Percentiles rank a stretch among this genome's conserved stretches.
Evolutionary conservation across 352 stramenopile species (phyloP).

Genomic region (Globisporangium nagaii): DNA sequence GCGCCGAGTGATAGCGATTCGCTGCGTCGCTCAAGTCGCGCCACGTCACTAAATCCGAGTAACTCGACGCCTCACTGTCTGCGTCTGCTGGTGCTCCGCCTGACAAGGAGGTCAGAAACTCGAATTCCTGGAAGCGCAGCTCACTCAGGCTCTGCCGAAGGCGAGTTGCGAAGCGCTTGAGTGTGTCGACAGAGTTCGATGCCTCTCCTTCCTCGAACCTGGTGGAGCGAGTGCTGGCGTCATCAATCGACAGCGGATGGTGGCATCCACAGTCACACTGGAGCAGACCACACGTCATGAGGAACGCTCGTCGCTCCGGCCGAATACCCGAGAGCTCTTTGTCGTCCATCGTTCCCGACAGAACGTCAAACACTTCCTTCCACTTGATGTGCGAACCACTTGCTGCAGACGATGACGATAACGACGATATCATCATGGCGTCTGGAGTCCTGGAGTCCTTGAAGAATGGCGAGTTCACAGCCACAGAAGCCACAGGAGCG

Average conservation of each 20-base stretch:
- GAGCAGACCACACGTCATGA: constrained; percentile 5
- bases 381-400: constrained; percentile 2
- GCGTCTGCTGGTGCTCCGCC: not conserved
- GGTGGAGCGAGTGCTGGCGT: not conserved
- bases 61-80: not conserved
- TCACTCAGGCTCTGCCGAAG: constrained; percentile 10
- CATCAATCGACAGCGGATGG: not conserved
- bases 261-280: constrained; percentile 1
- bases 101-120: constrained; percentile 8
- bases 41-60: constrained; percentile 21
- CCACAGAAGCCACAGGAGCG: not conserved
- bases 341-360: constrained; percentile 1
- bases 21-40: constrained; percentile 21
- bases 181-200: not conserved
- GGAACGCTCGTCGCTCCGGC: not conserved
- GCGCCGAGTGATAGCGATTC: constrained; percentile 23
- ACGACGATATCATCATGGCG: too few species aligned
- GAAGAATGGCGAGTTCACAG: not conserved
- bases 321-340: not conserved
- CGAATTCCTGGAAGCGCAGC: constrained; percentile 14
- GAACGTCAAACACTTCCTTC: constrained; percentile 9
- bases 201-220: not conserved
- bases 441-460: not conserved
- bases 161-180: not conserved
- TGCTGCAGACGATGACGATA: not conserved